These are phyloP conservation scores for Saccharomyces jurei DNA, from an alignment of 805 yeast species.

Conservation along the genomic window DNA sequence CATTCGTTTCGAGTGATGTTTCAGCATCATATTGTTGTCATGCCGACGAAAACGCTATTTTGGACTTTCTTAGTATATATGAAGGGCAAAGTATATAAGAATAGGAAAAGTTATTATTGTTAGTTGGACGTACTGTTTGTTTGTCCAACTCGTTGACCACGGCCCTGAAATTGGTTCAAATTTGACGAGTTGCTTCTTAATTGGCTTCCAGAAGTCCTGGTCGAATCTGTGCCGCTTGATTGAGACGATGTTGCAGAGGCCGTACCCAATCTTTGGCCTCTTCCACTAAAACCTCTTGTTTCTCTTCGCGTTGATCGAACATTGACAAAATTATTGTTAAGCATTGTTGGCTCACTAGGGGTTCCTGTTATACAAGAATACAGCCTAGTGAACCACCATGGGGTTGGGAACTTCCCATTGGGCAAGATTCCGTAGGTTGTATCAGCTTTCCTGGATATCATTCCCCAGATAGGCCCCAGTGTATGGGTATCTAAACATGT, in stretches of 20 bases:
- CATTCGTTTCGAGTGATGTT: neutral
- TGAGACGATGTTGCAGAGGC: neutral
- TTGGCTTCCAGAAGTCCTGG: neutral
- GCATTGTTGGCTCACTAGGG: neutral
- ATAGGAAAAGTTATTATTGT: neutral
- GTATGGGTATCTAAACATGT: conserved; percentile 56
- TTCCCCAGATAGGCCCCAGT: conserved; percentile 39
- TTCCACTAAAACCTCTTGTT: conserved; percentile 3
- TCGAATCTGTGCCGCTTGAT: conserved; percentile 5
- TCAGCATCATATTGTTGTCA: neutral
- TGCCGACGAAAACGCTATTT: neutral
- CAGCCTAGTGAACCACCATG: conserved; percentile 11
- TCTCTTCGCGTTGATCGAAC: neutral
- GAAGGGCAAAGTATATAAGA: neutral
- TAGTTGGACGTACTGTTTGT: neutral
- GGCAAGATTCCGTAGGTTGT: conserved; percentile 17
- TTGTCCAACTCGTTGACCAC: neutral
- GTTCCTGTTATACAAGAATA: neutral
- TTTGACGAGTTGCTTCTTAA: neutral
- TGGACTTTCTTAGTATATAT: neutral
- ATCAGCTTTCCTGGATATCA: conserved; percentile 12
- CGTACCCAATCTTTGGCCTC: conserved; percentile 7
- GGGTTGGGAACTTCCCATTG: conserved; percentile 21
- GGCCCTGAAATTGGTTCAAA: neutral
- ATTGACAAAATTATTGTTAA: neutral